phyloP scores from a whole-genome alignment of 208 protist species.

The Acanthamoeba triangularis region DNA sequence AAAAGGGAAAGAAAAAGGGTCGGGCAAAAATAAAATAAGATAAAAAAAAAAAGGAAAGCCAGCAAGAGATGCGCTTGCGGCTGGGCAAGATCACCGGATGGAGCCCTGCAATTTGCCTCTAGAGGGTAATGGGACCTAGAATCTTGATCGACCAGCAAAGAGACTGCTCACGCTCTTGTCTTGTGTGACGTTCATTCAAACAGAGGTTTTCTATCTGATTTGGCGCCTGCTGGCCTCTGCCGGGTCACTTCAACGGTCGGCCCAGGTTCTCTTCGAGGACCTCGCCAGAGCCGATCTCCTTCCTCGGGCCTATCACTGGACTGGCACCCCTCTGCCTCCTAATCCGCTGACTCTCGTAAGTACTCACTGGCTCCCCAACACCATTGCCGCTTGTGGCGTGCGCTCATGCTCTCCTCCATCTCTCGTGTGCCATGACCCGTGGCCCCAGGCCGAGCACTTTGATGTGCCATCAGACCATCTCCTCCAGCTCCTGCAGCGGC shows the following conservation, averaged over 20 bases:
- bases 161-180: background rate
- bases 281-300: background rate
- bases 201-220: constrained; percentile 45
- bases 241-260: background rate
- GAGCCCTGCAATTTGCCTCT: background rate
- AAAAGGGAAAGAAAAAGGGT: background rate
- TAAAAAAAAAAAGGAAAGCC: background rate
- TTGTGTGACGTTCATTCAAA: background rate
- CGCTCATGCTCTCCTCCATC: background rate
- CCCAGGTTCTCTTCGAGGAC: constrained; percentile 38
- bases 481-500: constrained; percentile 26
- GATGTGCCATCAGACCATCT: constrained; percentile 26
- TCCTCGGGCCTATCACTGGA: constrained; percentile 61
- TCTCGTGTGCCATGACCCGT: background rate
- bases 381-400: background rate
- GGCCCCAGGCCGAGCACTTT: background rate
- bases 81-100: background rate
- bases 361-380: background rate
- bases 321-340: background rate
- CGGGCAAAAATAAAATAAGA: no score
- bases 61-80: background rate
- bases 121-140: background rate
- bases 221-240: constrained; percentile 30
- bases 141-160: background rate
- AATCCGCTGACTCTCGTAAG: background rate